Evolutionary conservation across 331 rosid species (phyloP).

Genomic region (Quercus tomentella): DNA sequence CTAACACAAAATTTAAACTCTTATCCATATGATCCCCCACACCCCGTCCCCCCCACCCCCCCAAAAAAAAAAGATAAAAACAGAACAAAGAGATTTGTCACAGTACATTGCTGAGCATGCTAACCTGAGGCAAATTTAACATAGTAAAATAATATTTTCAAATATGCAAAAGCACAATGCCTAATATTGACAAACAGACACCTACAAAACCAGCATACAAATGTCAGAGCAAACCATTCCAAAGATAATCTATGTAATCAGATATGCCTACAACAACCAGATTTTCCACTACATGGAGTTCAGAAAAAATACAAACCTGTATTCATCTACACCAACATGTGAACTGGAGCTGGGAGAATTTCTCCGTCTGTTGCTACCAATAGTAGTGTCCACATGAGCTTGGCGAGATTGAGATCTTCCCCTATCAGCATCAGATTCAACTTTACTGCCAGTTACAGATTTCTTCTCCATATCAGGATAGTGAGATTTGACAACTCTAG

Average conservation of each 20-base stretch:
- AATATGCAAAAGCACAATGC: not conserved
- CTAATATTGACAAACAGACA: not conserved
- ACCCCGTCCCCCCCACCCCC: too few species aligned
- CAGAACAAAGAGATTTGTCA: not conserved
- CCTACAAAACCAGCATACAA: not conserved
- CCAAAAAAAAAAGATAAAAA: too few species aligned
- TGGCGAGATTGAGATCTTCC: constrained; percentile 72
- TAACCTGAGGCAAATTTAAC: not conserved
- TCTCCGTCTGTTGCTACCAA: constrained; percentile 51
- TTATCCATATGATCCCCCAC: too few species aligned
- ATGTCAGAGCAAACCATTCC: not conserved
- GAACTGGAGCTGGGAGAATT: constrained; percentile 65
- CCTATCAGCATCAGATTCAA: constrained; percentile 58
- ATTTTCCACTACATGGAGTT: not conserved
- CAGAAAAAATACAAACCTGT: constrained; percentile 42
- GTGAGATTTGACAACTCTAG: constrained; percentile 50
- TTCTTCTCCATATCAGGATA: constrained; percentile 68
- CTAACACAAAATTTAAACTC: too few species aligned
- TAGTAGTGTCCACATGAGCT: constrained; percentile 41
- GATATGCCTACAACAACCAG: not conserved
- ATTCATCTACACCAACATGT: constrained; percentile 58
- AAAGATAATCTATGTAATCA: not conserved
- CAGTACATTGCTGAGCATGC: not conserved
- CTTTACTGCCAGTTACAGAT: constrained; percentile 49
- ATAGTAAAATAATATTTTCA: not conserved